These are phyloP conservation scores for Cubamyces sp. DNA, from an alignment of 768 basidiomycete species.

Conservation along the genomic window DNA sequence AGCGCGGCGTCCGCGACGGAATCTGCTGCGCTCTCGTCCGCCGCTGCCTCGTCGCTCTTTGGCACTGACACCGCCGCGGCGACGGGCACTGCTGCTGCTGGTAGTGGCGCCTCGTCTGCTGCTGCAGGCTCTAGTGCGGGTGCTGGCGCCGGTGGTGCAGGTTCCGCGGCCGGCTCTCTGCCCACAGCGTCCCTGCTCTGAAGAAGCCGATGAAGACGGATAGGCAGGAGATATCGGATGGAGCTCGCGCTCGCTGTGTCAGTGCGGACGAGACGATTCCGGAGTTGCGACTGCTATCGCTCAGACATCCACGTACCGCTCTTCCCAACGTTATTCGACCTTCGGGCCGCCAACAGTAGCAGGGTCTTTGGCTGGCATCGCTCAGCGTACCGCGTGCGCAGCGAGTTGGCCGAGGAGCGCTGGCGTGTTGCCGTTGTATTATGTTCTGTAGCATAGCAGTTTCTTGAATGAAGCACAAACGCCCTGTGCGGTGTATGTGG, in stretches of 20 bases:
- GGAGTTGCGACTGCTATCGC: not conserved
- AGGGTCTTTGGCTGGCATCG: not conserved
- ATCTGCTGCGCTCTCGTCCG: not conserved
- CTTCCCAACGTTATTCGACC: not conserved
- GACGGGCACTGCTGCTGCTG: not conserved
- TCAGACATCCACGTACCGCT: slow-evolving; percentile 7
- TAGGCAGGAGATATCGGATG: not conserved
- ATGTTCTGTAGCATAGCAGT: slow-evolving; percentile 12
- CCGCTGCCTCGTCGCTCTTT: not conserved
- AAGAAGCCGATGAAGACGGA: not conserved
- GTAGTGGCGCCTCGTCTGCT: not conserved
- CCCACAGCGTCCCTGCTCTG: not conserved
- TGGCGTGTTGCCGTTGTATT: slow-evolving; percentile 8
- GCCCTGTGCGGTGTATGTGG: slow-evolving; percentile 8
- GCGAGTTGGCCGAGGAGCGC: slow-evolving; percentile 2
- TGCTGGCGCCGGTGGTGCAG: too few species aligned
- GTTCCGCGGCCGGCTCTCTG: not conserved
- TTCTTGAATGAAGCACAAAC: slow-evolving; percentile 13
- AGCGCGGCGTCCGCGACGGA: slow-evolving; percentile 6
- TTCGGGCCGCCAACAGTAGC: not conserved
- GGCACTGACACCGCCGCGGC: slow-evolving; percentile 12
- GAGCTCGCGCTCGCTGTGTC: not conserved
- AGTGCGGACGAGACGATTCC: not conserved
- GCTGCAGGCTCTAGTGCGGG: not conserved
- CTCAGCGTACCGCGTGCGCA: not conserved